Conservation (phyloP, 352 stramenopile genomes). For the Phytophthora pseudosyringae region DNA sequence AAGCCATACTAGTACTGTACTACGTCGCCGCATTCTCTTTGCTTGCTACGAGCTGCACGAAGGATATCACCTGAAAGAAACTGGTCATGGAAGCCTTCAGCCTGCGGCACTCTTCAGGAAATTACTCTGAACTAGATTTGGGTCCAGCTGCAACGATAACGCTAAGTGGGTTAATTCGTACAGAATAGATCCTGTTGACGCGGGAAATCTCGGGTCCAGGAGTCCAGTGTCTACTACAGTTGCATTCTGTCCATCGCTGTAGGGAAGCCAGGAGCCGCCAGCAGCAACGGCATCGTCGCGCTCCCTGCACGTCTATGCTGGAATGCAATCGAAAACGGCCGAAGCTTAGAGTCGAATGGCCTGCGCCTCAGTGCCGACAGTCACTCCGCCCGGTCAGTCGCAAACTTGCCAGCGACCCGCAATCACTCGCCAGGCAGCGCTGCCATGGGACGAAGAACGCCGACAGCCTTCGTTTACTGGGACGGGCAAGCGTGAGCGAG, state of each 20-base stretch:
- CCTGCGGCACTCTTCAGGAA: too few relatives aligned
- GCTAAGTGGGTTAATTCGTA: constrained; percentile 1
- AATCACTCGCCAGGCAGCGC: not conserved
- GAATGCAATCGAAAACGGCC: constrained; percentile 13
- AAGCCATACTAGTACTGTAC: too few relatives aligned
- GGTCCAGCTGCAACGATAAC: constrained; percentile 13
- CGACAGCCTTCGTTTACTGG: constrained; percentile 18
- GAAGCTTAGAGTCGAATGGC: constrained; percentile 30
- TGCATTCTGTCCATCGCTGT: too few relatives aligned
- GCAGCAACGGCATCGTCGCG: too few relatives aligned
- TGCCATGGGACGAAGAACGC: constrained; percentile 4
- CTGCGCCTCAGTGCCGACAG: not conserved
- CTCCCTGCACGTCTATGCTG: not conserved
- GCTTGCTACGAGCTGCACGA: too few relatives aligned
- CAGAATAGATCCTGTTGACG: not conserved
- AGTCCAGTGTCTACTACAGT: too few relatives aligned
- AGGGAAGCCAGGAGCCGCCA: too few relatives aligned
- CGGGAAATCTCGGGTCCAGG: too few relatives aligned
- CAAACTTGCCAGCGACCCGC: not conserved
- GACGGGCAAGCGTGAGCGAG: not conserved
- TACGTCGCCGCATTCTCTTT: too few relatives aligned
- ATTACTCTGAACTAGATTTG: too few relatives aligned
- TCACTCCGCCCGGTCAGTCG: constrained; percentile 13
- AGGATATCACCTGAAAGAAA: too few relatives aligned
- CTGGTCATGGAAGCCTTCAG: too few relatives aligned